Evolutionary conservation across 2,329 filamentous ascomycete genomes (phyloP).

Genomic region (Rhynchosporium graminicola): DNA sequence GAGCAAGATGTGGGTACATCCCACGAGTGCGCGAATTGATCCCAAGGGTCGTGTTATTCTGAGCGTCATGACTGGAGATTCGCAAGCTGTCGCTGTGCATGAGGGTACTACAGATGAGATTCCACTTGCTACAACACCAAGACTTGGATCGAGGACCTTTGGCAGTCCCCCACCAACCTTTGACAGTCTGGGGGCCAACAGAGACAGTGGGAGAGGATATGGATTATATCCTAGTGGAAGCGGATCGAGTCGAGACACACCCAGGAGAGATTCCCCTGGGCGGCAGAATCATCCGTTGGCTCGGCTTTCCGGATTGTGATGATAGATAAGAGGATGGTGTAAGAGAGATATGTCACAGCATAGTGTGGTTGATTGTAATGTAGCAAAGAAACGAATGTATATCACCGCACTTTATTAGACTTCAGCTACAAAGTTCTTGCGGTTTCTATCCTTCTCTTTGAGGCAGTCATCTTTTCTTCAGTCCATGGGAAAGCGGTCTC

Average conservation of each 20-base stretch:
- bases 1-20: constrained; percentile 37
- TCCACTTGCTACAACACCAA: background rate
- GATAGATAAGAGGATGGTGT: background rate
- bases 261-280: background rate
- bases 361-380: constrained; percentile 12
- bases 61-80: constrained; percentile 31
- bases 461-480: background rate
- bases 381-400: constrained; percentile 14
- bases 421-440: background rate
- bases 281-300: background rate
- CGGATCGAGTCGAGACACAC: background rate
- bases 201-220: constrained; percentile 3
- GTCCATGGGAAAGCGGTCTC: too few species aligned
- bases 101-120: constrained; percentile 26
- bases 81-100: constrained; percentile 35
- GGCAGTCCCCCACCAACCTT: background rate
- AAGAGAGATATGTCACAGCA: constrained; percentile 7
- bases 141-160: background rate
- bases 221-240: background rate
- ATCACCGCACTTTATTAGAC: background rate
- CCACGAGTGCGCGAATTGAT: constrained; percentile 36
- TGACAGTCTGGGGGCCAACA: background rate
- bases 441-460: background rate
- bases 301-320: constrained; percentile 6
- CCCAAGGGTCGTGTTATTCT: constrained; percentile 36